Percentiles rank a stretch among this genome's conserved stretches.
These are phyloP conservation scores for Teratosphaeria zuluensis DNA, from an alignment of 2,329 filamentous ascomycete species.

Conservation along the genomic window DNA sequence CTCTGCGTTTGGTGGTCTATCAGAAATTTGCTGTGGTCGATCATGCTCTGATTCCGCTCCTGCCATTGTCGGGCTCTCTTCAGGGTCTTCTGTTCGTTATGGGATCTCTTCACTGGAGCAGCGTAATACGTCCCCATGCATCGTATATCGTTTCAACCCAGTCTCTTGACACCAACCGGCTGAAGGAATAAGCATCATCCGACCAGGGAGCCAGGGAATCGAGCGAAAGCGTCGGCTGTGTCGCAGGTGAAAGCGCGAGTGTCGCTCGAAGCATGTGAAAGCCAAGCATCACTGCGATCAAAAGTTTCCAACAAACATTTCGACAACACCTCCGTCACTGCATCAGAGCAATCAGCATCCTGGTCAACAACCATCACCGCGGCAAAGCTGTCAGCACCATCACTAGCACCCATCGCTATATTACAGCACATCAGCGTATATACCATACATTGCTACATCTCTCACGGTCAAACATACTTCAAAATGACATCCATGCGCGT, in stretches of 20 bases:
- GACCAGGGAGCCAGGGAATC: not conserved
- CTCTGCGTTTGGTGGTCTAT: not conserved
- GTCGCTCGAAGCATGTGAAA: not conserved
- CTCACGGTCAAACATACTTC: not conserved
- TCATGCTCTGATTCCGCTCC: not conserved
- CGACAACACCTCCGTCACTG: not conserved
- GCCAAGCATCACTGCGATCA: not conserved
- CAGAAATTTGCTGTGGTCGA: not conserved
- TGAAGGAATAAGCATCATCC: not conserved
- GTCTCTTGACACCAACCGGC: no score
- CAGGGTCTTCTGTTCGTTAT: not conserved
- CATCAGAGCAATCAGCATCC: not conserved
- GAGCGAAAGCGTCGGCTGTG: not conserved
- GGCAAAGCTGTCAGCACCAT: no score
- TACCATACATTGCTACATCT: not conserved
- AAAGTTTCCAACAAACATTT: not conserved
- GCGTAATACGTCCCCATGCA: no score
- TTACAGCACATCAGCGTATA: not conserved
- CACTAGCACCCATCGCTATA: not conserved
- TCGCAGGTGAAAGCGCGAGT: no score
- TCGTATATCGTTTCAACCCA: no score
- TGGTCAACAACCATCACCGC: not conserved
- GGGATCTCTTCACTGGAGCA: no score
- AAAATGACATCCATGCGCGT: not conserved
- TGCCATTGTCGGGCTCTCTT: not conserved